Evolutionary conservation across 495 filamentous ascomycete species (phyloP), one percentile per base, ranked within the genome.

Genomic region (Geopyxis carbonaria): DNA sequence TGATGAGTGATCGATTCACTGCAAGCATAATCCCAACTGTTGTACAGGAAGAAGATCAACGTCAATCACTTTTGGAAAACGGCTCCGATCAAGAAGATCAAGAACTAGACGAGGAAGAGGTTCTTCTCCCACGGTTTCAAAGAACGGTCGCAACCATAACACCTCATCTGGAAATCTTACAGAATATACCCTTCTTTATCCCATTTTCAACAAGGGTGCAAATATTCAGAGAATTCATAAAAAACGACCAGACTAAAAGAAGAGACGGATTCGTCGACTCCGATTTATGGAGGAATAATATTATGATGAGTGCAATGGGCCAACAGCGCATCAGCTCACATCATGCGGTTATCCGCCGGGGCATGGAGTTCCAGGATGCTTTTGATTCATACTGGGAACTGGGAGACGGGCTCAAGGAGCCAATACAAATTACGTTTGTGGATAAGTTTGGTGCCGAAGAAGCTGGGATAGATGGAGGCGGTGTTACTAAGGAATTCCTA

Each of bases 401-500:
- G 4, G 76, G 76, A 0, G 79, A 83, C 11, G 75, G 75, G 1
- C 64, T 99, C 40, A 95, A 95, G 53, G 87, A 99, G 54, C 89
- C 91, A 0, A 94, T 99, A 16, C 85, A 93, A 56, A 95, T 99
- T 48, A 87, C 79, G 10, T 99, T 95, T 50, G 80, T 93, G 11
- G 89, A 99, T 50, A 70, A 81, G 45, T 99, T 93, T 46, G 76
- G 77, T 38, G 73, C 75, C 2, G 65, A 70, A 19, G 89, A 99
- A 60, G 85, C 89, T 4, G 89, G 89, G 22, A 94, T 99, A 43
- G 89, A 99, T 55, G 89, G 89, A 0, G 89, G 89, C 21, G 89
- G 89, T 31, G 89, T 99, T 11, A 95, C 87, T 10, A 99, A 99
- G 51, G 89, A 99, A 50, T 99, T 99, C 48, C 64, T 95, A 21